These are phyloP conservation scores for Bidens hawaiensis DNA, from an alignment of 140 eudicot genomes.

Conservation along the genomic window DNA sequence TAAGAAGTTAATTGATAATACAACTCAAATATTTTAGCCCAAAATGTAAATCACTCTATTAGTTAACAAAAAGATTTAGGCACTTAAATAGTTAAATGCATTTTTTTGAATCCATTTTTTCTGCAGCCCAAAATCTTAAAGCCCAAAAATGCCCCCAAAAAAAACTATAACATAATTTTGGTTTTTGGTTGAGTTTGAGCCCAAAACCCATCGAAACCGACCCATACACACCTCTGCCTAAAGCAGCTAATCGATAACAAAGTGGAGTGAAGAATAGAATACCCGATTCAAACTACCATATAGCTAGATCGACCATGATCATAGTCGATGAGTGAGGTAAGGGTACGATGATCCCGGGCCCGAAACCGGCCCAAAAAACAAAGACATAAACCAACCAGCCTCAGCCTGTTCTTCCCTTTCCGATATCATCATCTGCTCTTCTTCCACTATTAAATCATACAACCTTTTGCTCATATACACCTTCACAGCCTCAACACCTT, in stretches of 20 bases:
- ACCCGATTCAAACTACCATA: constrained; percentile 15
- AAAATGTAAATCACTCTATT: too few relatives aligned
- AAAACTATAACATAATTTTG: too few relatives aligned
- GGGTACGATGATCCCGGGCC: constrained; percentile 41
- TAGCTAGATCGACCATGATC: constrained; percentile 26
- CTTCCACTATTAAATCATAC: constrained; percentile 53
- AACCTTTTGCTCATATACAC: constrained; percentile 67
- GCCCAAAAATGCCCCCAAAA: too few relatives aligned
- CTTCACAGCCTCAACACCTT: constrained; percentile 75
- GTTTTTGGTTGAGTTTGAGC: too few relatives aligned
- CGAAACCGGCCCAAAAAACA: constrained; percentile 50
- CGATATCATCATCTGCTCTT: constrained; percentile 47
- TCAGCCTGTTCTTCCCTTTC: constrained; percentile 37
- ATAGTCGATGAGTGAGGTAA: constrained; percentile 66
- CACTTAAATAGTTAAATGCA: too few relatives aligned
- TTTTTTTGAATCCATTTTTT: too few relatives aligned
- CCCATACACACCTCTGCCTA: too few relatives aligned
- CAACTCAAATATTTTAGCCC: too few relatives aligned
- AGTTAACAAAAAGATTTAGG: too few relatives aligned
- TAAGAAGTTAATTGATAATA: too few relatives aligned
- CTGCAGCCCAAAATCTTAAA: too few relatives aligned
- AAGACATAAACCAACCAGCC: constrained; percentile 56
- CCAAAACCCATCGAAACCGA: too few relatives aligned
- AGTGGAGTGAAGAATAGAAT: constrained; percentile 2
- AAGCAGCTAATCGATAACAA: background rate